These are phyloP conservation scores for Ichthyophthirius multifiliis DNA, from an alignment of 169 alveolate genomes.

Conservation along the genomic window DNA sequence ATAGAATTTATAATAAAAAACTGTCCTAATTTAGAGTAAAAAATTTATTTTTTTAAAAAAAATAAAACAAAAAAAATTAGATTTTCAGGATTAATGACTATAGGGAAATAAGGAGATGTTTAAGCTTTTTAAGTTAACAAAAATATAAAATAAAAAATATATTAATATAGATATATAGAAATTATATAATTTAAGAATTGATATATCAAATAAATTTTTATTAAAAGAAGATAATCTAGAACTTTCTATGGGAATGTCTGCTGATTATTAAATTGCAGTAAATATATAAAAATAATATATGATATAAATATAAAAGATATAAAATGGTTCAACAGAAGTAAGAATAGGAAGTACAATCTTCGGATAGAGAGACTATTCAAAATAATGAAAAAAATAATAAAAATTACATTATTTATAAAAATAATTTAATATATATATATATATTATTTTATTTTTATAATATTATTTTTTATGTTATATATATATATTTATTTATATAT, in stretches of 20 bases:
- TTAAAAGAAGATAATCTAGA: slow-evolving; percentile 58
- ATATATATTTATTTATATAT: too few species aligned
- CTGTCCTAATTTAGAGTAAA: slow-evolving; percentile 62
- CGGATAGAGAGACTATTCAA: slow-evolving; percentile 60
- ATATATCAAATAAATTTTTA: slow-evolving; percentile 56
- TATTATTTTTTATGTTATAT: too few species aligned
- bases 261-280: slow-evolving; percentile 91
- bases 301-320: slow-evolving; percentile 7
- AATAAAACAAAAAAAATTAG: background rate
- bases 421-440: too few species aligned
- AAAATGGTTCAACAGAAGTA: slow-evolving; percentile 85
- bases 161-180: background rate
- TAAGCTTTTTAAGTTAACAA: slow-evolving; percentile 49
- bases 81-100: slow-evolving; percentile 93
- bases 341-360: slow-evolving; percentile 93
- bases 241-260: slow-evolving; percentile 94
- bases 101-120: slow-evolving; percentile 79
- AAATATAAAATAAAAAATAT: background rate
- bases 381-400: too few species aligned
- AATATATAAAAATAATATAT: background rate
- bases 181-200: slow-evolving; percentile 64
- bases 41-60: background rate
- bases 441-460: too few species aligned
- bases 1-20: slow-evolving; percentile 69
- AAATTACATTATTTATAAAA: too few species aligned